Conservation (phyloP, 768 basidiomycete species). For the Boletus insuetus region DNA sequence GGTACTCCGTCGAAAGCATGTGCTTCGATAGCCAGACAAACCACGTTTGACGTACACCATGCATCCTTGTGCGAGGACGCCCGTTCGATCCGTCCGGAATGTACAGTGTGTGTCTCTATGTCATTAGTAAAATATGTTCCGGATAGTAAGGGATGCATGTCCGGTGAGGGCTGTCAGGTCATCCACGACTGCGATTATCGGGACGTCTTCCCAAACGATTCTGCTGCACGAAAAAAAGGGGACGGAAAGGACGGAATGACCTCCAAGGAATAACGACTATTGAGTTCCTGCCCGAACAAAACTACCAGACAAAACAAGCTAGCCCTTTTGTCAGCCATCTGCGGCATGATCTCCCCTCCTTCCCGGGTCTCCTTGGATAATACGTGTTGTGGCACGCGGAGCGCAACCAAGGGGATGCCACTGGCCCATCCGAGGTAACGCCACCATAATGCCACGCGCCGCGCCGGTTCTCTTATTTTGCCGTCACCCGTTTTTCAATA, state of each 20-base stretch:
- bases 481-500: neutral
- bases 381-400: slow-evolving; percentile 5
- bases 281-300: neutral
- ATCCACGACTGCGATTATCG: neutral
- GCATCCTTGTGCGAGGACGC: no score
- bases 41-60: no score
- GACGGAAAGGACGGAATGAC: neutral
- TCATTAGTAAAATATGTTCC: no score
- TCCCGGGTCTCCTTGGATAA: neutral
- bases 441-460: neutral
- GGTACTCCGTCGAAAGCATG: no score
- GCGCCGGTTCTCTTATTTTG: neutral
- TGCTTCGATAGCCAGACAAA: no score
- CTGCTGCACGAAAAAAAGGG: neutral
- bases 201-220: neutral
- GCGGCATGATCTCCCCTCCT: no score
- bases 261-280: no score
- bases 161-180: neutral
- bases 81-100: neutral
- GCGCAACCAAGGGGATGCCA: neutral
- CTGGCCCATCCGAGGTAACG: neutral
- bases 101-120: no score
- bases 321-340: neutral
- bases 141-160: neutral
- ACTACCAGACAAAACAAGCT: no score